Base-by-base conservation (phyloP, 805 yeast genomes). In the Cyberlindnera petersonii region DNA sequence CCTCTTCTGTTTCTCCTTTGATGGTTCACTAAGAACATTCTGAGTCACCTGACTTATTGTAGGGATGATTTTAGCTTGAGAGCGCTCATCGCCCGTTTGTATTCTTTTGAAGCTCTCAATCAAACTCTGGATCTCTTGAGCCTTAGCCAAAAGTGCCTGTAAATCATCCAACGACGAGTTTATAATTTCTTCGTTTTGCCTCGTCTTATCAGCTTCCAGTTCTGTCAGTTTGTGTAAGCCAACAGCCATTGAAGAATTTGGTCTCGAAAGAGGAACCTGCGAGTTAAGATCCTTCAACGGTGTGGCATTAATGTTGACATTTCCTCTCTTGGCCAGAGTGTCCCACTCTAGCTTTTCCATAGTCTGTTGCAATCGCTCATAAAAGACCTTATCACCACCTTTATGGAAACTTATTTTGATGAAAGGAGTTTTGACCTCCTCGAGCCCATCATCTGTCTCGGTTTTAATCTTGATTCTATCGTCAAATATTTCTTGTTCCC, bases 191-290 rank as follows among this genome's bases (percentile, higher is more conserved):
- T 82, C 82, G 49, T 80, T 83, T 31, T 74, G 73, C 37, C 69
- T 65, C 9, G 82, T 65, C 44, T 74, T 72, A 30, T 66, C 62
- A 36, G 75, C 79, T 35, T 79, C 76, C 11, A 69, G 60, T 27
- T 66, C 68, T 49, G 86, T 82, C 10, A 88, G 64, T 2, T 85
- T 83, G 45, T 78, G 81, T 9, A 88, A 79, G 1, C 97, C 96
- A 21, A 75, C 66, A 16, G 64, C 62, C 19, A 65, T 63, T 28
- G 40, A 40, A 54, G 61, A 49, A 4, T 34, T 14, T 15, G 37
- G 19, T 4, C n/a, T n/a, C n/a, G 71, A 7, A 13, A 11, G 37
- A 9, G 6, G 27, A 14, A 6, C 9, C 11, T 24, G 9, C 27
- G 6, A 11, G 15, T 16, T 9, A 8, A 14, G 34, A 66, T 53